These are phyloP conservation scores for Lomentospora prolificans DNA, from an alignment of 2,329 filamentous ascomycete species.

Conservation along the genomic window DNA sequence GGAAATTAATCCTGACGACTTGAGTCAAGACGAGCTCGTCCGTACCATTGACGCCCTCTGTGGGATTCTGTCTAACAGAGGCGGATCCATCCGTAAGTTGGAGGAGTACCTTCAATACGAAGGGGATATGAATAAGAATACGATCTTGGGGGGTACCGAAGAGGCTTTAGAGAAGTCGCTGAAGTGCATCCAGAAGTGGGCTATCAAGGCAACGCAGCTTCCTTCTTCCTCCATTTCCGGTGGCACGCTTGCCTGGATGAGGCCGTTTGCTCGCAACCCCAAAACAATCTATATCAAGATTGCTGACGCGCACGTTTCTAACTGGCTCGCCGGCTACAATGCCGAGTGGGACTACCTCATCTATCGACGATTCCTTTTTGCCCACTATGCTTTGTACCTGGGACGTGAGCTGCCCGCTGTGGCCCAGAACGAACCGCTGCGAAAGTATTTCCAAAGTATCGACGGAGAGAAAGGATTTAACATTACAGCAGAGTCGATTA, in stretches of 20 bases:
- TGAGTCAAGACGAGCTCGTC: not conserved
- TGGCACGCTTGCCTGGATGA: not conserved
- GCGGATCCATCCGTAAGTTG: not conserved
- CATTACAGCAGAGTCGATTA: not conserved
- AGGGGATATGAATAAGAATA: not conserved
- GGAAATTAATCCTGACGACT: not conserved
- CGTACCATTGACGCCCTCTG: slow-evolving; percentile 4
- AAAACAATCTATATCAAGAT: slow-evolving; percentile 3
- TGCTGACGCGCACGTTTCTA: slow-evolving; percentile 1
- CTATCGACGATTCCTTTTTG: not conserved
- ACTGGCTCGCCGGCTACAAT: slow-evolving; percentile 3
- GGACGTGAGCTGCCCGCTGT: slow-evolving; percentile 5
- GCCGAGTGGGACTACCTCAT: not conserved
- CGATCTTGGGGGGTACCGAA: not conserved
- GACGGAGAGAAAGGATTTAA: not conserved
- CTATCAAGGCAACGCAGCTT: not conserved
- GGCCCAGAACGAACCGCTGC: not conserved
- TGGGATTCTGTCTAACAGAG: slow-evolving; percentile 2
- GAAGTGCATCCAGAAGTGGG: not conserved
- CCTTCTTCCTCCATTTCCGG: not conserved
- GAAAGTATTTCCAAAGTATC: not conserved
- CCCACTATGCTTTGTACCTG: not conserved
- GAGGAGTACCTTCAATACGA: not conserved
- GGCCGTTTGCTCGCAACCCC: not conserved
- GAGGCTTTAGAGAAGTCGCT: not conserved